Conservation (phyloP, 768 basidiomycete genomes). For the Suillus fuscotomentosus region DNA sequence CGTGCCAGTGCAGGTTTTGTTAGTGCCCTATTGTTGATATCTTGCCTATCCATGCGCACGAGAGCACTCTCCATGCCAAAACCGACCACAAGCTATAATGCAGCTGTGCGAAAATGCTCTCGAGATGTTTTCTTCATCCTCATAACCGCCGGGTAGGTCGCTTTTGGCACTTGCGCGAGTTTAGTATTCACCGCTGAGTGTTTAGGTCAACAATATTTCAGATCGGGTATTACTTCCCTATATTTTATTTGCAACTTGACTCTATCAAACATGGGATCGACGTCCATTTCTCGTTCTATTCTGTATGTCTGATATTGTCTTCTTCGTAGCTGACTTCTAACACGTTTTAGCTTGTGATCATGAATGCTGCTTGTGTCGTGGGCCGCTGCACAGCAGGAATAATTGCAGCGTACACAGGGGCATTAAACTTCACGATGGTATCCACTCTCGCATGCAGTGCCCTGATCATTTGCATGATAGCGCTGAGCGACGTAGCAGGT, state of each 20-base stretch:
- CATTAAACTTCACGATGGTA: constrained; percentile 42
- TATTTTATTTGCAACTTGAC: constrained; percentile 61
- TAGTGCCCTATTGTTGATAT: constrained; percentile 34
- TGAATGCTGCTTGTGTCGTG: constrained; percentile 49
- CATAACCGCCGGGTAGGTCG: constrained; percentile 21
- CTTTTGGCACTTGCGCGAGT: not conserved
- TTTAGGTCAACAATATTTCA: constrained; percentile 29
- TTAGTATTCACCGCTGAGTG: constrained; percentile 1
- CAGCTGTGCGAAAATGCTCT: constrained; percentile 21
- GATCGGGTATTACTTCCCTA: constrained; percentile 45
- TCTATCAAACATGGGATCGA: constrained; percentile 48
- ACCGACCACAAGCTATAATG: constrained; percentile 13
- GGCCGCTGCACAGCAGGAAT: constrained; percentile 45
- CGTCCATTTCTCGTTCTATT: constrained; percentile 51
- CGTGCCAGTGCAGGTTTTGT: constrained; percentile 40
- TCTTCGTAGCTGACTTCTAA: not conserved
- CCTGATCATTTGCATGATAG: constrained; percentile 46
- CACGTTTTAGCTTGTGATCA: constrained; percentile 43
- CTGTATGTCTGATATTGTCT: constrained; percentile 29
- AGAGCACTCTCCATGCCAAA: constrained; percentile 24
- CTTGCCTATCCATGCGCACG: constrained; percentile 38
- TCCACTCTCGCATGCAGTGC: constrained; percentile 32
- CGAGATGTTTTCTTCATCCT: constrained; percentile 23
- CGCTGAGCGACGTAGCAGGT: constrained; percentile 35
- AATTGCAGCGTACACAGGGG: constrained; percentile 39